phyloP scores from a whole-genome alignment of 305 asterid genomes.

The Fraxinus dipetala region DNA sequence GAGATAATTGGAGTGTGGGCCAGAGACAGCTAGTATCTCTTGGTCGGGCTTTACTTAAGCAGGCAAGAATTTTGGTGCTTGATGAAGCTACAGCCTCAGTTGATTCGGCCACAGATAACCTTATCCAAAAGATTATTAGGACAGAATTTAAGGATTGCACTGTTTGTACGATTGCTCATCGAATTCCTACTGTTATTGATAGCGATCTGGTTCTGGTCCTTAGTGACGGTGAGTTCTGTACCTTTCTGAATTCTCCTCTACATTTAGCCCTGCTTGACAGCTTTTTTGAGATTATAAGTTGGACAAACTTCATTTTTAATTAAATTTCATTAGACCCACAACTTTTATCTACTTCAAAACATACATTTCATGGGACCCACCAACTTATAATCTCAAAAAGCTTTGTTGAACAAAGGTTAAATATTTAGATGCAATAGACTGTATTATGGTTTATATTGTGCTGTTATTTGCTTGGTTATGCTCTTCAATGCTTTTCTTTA shows the following conservation, averaged over 20 bases:
- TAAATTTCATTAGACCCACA: not conserved
- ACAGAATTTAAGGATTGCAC: constrained; percentile 86
- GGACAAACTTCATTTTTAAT: not conserved
- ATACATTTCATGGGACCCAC: not conserved
- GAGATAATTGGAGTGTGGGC: constrained; percentile 99
- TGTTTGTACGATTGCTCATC: constrained; percentile 96
- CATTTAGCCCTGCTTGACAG: not conserved
- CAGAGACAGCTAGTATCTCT: constrained; percentile 95
- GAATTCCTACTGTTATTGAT: constrained; percentile 95
- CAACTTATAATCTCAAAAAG: not conserved
- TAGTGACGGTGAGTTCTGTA: constrained; percentile 68
- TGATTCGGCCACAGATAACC: constrained; percentile 97
- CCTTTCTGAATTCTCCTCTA: constrained; percentile 8
- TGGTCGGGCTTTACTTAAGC: constrained; percentile 94
- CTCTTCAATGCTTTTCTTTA: not conserved
- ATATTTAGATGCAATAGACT: not conserved
- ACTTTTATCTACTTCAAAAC: not conserved
- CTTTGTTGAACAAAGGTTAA: not conserved
- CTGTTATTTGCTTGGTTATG: not conserved
- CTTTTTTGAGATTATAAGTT: not conserved
- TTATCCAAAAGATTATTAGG: constrained; percentile 89
- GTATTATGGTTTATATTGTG: not conserved
- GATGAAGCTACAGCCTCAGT: constrained; percentile 99
- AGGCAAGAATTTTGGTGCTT: constrained; percentile 87
- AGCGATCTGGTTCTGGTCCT: constrained; percentile 98